These are phyloP conservation scores for Loxodes magnus DNA, from an alignment of 73 alveolate species.

Conservation along the genomic window DNA sequence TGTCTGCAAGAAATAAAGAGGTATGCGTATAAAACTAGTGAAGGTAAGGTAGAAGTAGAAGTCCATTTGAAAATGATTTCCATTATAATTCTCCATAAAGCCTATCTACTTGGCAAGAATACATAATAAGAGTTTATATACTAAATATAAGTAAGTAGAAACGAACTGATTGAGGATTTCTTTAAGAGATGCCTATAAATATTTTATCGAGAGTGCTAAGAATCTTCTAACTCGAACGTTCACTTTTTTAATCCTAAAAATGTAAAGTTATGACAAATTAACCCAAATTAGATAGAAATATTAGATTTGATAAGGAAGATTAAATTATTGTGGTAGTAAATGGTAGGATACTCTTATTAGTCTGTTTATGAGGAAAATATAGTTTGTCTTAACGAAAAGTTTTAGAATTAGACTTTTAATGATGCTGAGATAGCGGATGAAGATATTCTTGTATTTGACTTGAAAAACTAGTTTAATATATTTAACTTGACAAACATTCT, in stretches of 20 bases:
- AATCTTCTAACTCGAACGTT: too few relatives aligned
- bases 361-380: too few relatives aligned
- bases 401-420: neutral
- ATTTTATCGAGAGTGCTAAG: neutral
- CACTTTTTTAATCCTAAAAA: neutral
- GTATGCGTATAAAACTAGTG: constrained; percentile 10
- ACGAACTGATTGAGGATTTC: neutral
- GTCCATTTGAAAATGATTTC: neutral
- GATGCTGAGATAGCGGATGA: constrained; percentile 8
- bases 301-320: neutral
- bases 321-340: too few relatives aligned
- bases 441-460: neutral
- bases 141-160: neutral
- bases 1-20: neutral
- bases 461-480: neutral
- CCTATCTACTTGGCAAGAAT: neutral
- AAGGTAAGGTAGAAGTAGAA: neutral
- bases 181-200: neutral
- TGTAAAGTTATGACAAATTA: neutral
- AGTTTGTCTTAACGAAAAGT: too few relatives aligned
- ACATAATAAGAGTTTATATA: neutral
- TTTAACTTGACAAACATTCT: neutral
- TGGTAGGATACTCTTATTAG: too few relatives aligned
- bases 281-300: neutral
- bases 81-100: neutral